phyloP scores from a whole-genome alignment of 352 stramenopile species.

The Phytophthora multivora region DNA sequence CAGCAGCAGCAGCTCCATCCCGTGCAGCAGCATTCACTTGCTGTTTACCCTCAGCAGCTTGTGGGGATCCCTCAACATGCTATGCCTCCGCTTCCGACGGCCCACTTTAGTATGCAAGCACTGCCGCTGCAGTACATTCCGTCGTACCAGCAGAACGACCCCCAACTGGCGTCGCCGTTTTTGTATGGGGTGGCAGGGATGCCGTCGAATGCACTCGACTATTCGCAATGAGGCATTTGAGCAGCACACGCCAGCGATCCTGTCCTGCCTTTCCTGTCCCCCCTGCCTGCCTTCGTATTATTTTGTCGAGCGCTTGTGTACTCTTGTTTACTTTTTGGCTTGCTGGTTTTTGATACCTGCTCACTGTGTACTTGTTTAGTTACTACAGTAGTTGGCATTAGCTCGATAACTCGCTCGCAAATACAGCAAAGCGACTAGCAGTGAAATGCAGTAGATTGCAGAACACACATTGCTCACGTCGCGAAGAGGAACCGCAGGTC shows the following conservation, averaged over 20 bases:
- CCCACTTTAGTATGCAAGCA: slow-evolving; percentile 29
- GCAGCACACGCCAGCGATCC: slow-evolving; percentile 8
- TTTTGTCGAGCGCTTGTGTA: slow-evolving; percentile 39
- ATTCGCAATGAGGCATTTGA: slow-evolving; percentile 32
- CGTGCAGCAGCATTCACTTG: slow-evolving; percentile 33
- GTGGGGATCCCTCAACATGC: slow-evolving; percentile 30
- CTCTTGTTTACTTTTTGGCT: slow-evolving; percentile 44
- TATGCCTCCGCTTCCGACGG: slow-evolving; percentile 34
- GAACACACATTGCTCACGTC: slow-evolving; percentile 18
- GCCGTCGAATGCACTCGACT: slow-evolving; percentile 31
- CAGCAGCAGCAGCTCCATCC: slow-evolving; percentile 35
- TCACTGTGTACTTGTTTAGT: slow-evolving; percentile 28
- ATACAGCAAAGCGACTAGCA: slow-evolving; percentile 25
- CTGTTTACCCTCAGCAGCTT: slow-evolving; percentile 37
- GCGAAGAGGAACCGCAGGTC: slow-evolving; percentile 94
- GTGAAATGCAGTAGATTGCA: slow-evolving; percentile 14
- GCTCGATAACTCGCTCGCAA: neutral
- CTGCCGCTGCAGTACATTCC: slow-evolving; percentile 33
- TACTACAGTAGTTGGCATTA: slow-evolving; percentile 18
- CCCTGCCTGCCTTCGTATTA: slow-evolving; percentile 36
- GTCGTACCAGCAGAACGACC: slow-evolving; percentile 40
- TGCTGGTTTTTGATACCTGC: slow-evolving; percentile 37
- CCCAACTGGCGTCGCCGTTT: slow-evolving; percentile 39
- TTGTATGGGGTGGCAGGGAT: slow-evolving; percentile 41
- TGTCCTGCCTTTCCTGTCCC: slow-evolving; percentile 17